Evolutionary conservation across 495 filamentous ascomycete species (phyloP), one percentile per base, ranked within the genome.

Genomic region (Penicillium malachiteum): DNA sequence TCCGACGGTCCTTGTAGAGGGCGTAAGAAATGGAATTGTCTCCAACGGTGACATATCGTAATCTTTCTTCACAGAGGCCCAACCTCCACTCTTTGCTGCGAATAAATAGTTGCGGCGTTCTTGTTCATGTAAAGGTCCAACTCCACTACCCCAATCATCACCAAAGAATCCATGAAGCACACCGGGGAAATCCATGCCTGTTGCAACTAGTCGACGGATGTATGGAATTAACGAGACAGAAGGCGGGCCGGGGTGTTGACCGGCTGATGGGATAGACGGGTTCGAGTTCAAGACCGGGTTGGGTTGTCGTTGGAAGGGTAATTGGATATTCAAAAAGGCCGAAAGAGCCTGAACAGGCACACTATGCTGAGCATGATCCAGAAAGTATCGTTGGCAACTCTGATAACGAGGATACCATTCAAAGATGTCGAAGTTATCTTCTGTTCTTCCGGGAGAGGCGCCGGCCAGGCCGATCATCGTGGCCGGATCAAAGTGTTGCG

Each of bases 101-200:
- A 97, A 97, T 21, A 98, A 79, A 65, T 93, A 98, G 64, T 98
- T 98, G 48, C 91, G 83, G 39, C 94, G 81, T 69, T 98, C 94
- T 63, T 87, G 85, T 65, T 97, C 91, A 66, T 96, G 90, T 34
- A 97, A 67, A 3, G 87, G 83, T 0, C 90, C 88, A 34, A 97
- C 77, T 3, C 94, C 94, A 8, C 76, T 67, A 13, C 75, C 68
- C 90, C 92, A 98, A 62, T 96, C 88, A 57, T 97, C 90, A 7
- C 94, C 94, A 64, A 98, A 98, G 76, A 96, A 96, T 33, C 92
- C 90, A 63, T 96, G 91, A 55, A 98, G 74, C 5, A 97, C 84
- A 1, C 85, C 87, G 0, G 89, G 88, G 43, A 84, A 82, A 68
- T 97, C 94, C 73, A 92, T 92, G 8, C 91, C 94, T 1, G 93